Conservation (phyloP, 2,329 filamentous ascomycete genomes). For the Lomentospora prolificans region DNA sequence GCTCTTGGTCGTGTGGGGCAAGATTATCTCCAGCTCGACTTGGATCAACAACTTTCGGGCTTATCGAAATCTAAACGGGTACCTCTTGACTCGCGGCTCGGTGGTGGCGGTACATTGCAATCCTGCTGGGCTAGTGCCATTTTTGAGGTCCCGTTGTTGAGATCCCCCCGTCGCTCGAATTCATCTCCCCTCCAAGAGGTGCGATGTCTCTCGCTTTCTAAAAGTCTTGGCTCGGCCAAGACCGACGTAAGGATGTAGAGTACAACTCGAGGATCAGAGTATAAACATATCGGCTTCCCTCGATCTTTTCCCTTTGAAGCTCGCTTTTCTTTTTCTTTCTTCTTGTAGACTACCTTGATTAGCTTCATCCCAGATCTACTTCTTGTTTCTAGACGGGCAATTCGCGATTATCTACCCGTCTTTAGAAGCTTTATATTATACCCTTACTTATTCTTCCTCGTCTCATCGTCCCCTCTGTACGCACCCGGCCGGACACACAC, state of each 20-base stretch:
- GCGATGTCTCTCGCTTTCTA: not conserved
- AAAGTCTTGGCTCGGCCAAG: slow-evolving; percentile 5
- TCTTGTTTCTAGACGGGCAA: not conserved
- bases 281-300: not conserved
- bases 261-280: not conserved
- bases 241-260: slow-evolving; percentile 4
- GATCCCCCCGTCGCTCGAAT: not conserved
- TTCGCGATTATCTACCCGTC: no score
- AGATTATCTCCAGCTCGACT: no score
- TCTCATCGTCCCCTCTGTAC: not conserved
- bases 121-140: not conserved
- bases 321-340: not conserved
- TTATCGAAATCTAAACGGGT: no score
- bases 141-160: not conserved
- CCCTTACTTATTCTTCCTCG: not conserved
- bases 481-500: no score
- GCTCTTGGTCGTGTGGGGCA: not conserved
- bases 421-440: no score
- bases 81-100: no score
- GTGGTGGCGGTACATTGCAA: not conserved
- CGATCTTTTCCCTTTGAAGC: not conserved
- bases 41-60: no score
- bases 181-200: not conserved
- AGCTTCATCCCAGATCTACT: not conserved
- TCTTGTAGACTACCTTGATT: not conserved